These are phyloP conservation scores for Solanum bukasovii DNA, from an alignment of 257 asterid genomes.

Conservation along the genomic window DNA sequence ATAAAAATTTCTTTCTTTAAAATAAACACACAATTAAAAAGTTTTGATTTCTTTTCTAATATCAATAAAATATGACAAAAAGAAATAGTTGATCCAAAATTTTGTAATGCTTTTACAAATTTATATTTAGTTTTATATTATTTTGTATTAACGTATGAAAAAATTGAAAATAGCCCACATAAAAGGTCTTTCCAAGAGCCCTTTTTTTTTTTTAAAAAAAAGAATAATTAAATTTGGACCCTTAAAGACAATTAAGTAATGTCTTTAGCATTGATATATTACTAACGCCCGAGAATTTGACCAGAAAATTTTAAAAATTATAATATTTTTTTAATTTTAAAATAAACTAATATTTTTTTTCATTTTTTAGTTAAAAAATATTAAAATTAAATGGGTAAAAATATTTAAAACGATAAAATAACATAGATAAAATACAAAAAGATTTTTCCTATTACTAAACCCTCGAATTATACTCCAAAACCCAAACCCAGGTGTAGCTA, in stretches of 20 bases:
- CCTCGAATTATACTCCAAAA: neutral
- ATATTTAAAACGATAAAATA: too few species aligned
- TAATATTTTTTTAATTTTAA: too few species aligned
- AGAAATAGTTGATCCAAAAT: too few species aligned
- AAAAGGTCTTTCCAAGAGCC: neutral
- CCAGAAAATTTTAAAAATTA: too few species aligned
- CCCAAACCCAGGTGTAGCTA: neutral
- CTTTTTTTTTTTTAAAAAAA: too few species aligned
- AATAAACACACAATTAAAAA: too few species aligned
- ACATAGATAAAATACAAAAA: too few species aligned
- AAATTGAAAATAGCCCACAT: neutral
- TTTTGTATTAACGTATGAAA: neutral
- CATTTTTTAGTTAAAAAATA: too few species aligned
- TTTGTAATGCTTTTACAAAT: neutral
- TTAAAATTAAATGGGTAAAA: accelerated
- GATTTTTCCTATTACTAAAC: neutral
- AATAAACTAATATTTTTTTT: too few species aligned
- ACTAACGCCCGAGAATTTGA: too few species aligned
- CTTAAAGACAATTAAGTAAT: neutral
- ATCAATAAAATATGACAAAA: neutral
- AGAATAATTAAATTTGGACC: neutral
- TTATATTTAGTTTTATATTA: too few species aligned
- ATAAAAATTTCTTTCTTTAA: too few species aligned
- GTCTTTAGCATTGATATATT: neutral
- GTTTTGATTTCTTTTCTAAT: neutral